Evolutionary conservation across 2,329 filamentous ascomycete genomes (phyloP).

Genomic region (Ophioceras dolichostomum): DNA sequence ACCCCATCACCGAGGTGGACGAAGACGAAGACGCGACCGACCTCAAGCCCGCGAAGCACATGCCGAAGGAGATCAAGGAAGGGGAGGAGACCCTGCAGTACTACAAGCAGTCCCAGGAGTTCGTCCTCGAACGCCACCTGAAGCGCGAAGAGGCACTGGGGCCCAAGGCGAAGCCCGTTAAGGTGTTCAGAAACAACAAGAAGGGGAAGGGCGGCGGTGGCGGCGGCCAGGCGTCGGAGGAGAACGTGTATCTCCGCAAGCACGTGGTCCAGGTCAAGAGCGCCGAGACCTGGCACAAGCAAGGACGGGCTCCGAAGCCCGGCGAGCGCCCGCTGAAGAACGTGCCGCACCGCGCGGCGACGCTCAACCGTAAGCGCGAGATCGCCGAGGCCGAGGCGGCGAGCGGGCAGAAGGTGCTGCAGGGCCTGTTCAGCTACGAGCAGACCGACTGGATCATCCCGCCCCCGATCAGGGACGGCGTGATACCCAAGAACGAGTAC

Average conservation of each 20-base stretch:
- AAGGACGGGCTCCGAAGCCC: slow-evolving; percentile 63
- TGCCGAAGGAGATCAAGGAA: slow-evolving; percentile 62
- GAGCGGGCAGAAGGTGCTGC: slow-evolving; percentile 71
- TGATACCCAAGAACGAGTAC: slow-evolving; percentile 88
- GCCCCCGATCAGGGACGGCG: slow-evolving; percentile 67
- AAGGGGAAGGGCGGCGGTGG: too few species aligned
- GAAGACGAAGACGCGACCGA: slow-evolving; percentile 69
- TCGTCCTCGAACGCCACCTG: slow-evolving; percentile 73
- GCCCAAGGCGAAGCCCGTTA: slow-evolving; percentile 55
- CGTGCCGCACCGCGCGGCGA: slow-evolving; percentile 85
- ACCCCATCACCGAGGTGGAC: slow-evolving; percentile 57
- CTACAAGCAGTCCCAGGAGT: slow-evolving; percentile 78
- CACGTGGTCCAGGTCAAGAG: slow-evolving; percentile 83
- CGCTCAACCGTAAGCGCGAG: slow-evolving; percentile 73
- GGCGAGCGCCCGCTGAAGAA: slow-evolving; percentile 70
- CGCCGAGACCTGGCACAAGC: slow-evolving; percentile 95
- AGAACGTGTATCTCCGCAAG: slow-evolving; percentile 67
- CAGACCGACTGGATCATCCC: slow-evolving; percentile 97
- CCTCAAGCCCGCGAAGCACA: slow-evolving; percentile 57
- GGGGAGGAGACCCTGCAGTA: slow-evolving; percentile 76
- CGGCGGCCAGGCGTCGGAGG: slow-evolving; percentile 59
- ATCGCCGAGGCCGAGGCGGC: slow-evolving; percentile 74
- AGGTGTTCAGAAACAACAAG: slow-evolving; percentile 59
- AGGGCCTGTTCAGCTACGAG: slow-evolving; percentile 70
- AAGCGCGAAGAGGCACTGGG: slow-evolving; percentile 84